Base-by-base conservation (phyloP, 768 basidiomycete genomes). In the Hypholoma sublateritium region DNA sequence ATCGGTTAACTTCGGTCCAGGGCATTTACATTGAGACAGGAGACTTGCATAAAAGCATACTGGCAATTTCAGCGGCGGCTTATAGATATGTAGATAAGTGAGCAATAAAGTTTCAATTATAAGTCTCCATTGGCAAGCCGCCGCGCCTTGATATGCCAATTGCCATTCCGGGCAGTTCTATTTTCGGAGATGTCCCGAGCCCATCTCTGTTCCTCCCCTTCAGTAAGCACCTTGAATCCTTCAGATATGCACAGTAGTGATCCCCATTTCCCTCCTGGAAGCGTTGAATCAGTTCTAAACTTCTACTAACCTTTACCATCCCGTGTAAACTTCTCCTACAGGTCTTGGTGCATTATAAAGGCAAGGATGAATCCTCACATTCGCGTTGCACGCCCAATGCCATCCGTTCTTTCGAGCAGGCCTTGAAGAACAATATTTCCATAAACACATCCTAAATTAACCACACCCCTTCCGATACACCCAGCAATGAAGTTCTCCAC, bases 311-410 rank as follows among this genome's bases (percentile, higher is more conserved):
- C 4, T 14, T 32, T 9, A 32, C 28, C 28, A 32, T 32, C 28
- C n/a, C 9, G 28, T 32, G 6, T 32, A 32, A 32, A 32, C 28
- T 32, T 32, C 28, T 32, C 28, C 28, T 9, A 32, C 28, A 32
- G 28, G 28, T 9, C 4, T 14, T 1, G n/a, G 12, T 4, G 16
- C 4, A 22, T 14, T 51, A 51, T 51, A 51, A 51, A 51, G 14
- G 21, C 17, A 16, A 51, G 50, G 5, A 25, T 9, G 37, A 39
- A 16, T 17, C 49, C 35, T 24, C 1, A 2, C 41, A 46, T 35
- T 48, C 54, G 48, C 54, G 54, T 55, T 55, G 54, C 5, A 39
- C 54, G 54, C 48, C 54, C 45, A 5, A 50, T 25, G 21, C 54
- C 17, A 17, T 19, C 54, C 28, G 28, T 37, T 55, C 34, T 42